Evolutionary conservation across 495 filamentous ascomycete genomes (phyloP), one percentile per base, ranked within the genome.

Genomic region (Penicillium paradoxum): DNA sequence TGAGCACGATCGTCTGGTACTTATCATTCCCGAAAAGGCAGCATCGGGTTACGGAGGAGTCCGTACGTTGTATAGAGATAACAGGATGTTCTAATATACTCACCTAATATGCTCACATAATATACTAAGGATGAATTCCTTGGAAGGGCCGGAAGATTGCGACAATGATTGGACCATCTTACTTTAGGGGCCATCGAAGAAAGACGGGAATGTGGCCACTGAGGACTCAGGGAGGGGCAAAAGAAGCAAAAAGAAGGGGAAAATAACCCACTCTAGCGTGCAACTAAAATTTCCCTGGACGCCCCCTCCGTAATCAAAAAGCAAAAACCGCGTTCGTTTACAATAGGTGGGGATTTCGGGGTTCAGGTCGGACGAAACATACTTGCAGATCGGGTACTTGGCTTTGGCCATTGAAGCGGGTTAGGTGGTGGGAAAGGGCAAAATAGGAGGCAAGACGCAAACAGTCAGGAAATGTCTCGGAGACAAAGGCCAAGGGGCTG

Each of bases 311-410:
- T 59, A 42, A 45, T 48, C 24, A 13, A 39, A 33, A 45, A 21
- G 39, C 44, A 46, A 54, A 55, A 56, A 56, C 29, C 59, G 32
- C 33, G 45, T 59, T 56, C 56, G 49, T 59, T n/a, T n/a, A n/a
- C n/a, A n/a, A 62, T 56, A 5, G 49, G 45, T 37, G 47, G 55
- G n/a, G 45, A 27, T 6, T 10, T 11, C n/a, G 13, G n/a, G 41
- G 41, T 5, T 22, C 37, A 36, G 59, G 50, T 39, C 53, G 60
- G 50, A n/a, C n/a, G n/a, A 21, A 55, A 41, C 21, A 45, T 33
- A 56, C 47, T 40, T 61, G 53, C 53, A 63, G 64, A 67, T 69
- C 67, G 54, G 53, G 51, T 57, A 43, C 25, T 43, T 17, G 18
- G 14, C 10, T 46, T 47, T 24, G 29, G 18, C 4, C 9, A 27